Conservation (phyloP, 2,329 filamentous ascomycete species). For the Fusarium sp. region DNA sequence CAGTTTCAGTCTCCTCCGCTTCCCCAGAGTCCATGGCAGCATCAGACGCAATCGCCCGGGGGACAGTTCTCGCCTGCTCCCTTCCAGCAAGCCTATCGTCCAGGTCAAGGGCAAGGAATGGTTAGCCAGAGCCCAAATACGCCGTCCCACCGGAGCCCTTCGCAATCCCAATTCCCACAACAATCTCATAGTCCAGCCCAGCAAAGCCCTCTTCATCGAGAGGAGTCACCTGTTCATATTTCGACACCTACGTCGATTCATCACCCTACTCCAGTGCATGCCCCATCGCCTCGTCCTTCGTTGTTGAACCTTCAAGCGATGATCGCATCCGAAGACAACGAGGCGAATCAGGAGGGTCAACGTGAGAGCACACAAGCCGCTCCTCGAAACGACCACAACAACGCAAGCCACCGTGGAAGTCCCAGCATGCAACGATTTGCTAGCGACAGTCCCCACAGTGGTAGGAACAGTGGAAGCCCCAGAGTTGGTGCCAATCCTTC, state of each 20-base stretch:
- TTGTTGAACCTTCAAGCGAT: conserved; percentile 33
- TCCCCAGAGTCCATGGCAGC: conserved; percentile 33
- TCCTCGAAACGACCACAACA: conserved; percentile 3
- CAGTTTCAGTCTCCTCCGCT: conserved; percentile 31
- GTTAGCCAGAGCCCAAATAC: conserved; percentile 49
- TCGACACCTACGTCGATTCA: conserved; percentile 35
- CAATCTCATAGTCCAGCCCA: conserved; percentile 22
- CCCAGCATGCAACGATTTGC: conserved; percentile 21
- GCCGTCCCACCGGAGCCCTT: conserved; percentile 31
- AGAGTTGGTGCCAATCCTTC: conserved; percentile 7
- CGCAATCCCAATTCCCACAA: conserved; percentile 24
- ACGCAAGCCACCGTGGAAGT: conserved; percentile 6
- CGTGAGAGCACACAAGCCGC: background rate
- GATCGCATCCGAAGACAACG: conserved; percentile 15
- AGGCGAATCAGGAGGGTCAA: conserved; percentile 6
- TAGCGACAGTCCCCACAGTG: conserved; percentile 31
- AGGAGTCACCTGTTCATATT: conserved; percentile 34
- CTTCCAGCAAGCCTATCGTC: conserved; percentile 56
- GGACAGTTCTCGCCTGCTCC: conserved; percentile 59
- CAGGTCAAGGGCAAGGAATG: conserved; percentile 57
- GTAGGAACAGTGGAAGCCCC: conserved; percentile 24
- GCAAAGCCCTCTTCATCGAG: conserved; percentile 20
- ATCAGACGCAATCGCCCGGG: conserved; percentile 17
- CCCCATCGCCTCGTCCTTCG: conserved; percentile 32
- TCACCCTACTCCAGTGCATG: conserved; percentile 30